Conservation (phyloP, 2,329 filamentous ascomycete species). For the Helotiales sp. region DNA sequence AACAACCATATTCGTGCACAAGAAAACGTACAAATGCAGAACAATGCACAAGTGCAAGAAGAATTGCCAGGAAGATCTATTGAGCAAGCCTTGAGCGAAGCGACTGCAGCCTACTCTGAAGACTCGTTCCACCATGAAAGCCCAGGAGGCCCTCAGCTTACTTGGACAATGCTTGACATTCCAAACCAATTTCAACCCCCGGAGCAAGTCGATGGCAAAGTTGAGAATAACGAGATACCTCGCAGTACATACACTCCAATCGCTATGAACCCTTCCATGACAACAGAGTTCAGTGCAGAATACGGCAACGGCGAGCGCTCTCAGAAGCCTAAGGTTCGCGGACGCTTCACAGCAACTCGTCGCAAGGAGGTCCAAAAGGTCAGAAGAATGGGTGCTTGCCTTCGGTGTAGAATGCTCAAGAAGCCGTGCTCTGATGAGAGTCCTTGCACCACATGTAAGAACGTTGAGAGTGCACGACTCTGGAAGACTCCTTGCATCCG, state of each 20-base stretch:
- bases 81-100: conserved; percentile 26
- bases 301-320: conserved; percentile 33
- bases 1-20: too few relatives aligned
- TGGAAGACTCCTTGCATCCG: conserved; percentile 65
- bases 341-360: conserved; percentile 57
- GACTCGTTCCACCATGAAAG: conserved; percentile 18
- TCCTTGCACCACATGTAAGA: conserved; percentile 63
- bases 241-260: conserved; percentile 22
- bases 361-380: conserved; percentile 66
- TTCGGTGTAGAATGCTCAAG: conserved; percentile 63
- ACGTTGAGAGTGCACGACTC: conserved; percentile 62
- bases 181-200: conserved; percentile 4
- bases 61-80: conserved; percentile 22
- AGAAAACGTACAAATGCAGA: conserved; percentile 28
- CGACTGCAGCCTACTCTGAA: conserved; percentile 25
- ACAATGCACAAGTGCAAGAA: too few relatives aligned
- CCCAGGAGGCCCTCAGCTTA: conserved; percentile 21
- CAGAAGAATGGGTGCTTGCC: conserved; percentile 64
- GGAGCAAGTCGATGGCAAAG: conserved; percentile 1
- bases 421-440: conserved; percentile 66
- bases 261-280: conserved; percentile 29
- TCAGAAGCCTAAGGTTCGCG: conserved; percentile 48
- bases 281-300: conserved; percentile 35
- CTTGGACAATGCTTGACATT: conserved; percentile 32
- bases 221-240: conserved; percentile 16